Conservation (phyloP, 495 filamentous ascomycete species). For the Rostrohypoxylon terebratum region DNA sequence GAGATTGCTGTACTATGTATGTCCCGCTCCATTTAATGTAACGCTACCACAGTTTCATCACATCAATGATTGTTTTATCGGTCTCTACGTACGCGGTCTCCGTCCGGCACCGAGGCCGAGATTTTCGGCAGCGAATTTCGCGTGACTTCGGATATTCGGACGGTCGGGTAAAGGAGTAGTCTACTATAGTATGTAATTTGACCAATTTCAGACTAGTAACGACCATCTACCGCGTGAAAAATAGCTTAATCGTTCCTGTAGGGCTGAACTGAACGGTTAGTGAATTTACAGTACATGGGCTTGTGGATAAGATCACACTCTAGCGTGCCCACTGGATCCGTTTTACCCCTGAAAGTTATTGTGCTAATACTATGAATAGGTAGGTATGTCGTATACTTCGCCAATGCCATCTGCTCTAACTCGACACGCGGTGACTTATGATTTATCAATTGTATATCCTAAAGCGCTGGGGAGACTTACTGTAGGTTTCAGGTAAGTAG, state of each 20-base stretch:
- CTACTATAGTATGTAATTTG: too few species aligned
- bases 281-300: neutral
- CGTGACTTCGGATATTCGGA: neutral
- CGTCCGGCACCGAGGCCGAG: conserved; percentile 9
- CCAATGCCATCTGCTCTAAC: neutral
- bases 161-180: neutral
- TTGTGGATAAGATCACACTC: too few species aligned
- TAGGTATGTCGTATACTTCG: neutral
- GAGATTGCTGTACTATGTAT: neutral
- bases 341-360: conserved; percentile 1
- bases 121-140: neutral
- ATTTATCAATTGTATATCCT: neutral
- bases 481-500: neutral
- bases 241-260: neutral
- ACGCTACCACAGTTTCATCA: neutral
- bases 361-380: neutral
- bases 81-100: neutral
- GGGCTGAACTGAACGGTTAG: neutral
- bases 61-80: neutral
- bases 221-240: neutral
- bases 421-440: neutral
- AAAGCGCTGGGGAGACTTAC: neutral
- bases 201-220: neutral
- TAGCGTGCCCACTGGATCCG: neutral
- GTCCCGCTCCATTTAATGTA: neutral